These are phyloP conservation scores for Mycena polygramma DNA, from an alignment of 768 basidiomycete species.

Conservation along the genomic window DNA sequence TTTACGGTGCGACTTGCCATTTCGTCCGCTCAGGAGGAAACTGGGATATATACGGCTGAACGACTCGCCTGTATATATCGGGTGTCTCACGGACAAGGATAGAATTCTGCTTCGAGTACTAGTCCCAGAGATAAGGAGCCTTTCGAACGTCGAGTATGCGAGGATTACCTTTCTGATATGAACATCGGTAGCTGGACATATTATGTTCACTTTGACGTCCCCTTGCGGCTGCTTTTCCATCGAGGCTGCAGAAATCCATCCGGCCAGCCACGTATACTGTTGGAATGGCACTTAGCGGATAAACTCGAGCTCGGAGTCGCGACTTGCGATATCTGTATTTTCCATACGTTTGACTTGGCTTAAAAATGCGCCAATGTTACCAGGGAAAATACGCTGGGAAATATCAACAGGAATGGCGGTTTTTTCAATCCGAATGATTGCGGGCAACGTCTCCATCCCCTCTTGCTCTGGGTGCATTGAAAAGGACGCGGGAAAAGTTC, in stretches of 20 bases:
- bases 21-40: constrained; percentile 83
- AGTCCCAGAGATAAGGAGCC: neutral
- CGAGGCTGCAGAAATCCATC: constrained; percentile 64
- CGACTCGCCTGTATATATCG: constrained; percentile 75
- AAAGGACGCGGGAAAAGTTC: constrained; percentile 61
- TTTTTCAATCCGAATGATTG: constrained; percentile 85
- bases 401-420: constrained; percentile 69
- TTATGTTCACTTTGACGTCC: constrained; percentile 87
- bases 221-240: constrained; percentile 53
- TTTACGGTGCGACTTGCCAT: constrained; percentile 65
- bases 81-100: constrained; percentile 89
- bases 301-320: neutral
- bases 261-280: constrained; percentile 89
- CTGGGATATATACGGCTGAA: constrained; percentile 82
- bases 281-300: constrained; percentile 1
- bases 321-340: constrained; percentile 76
- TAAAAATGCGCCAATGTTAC: constrained; percentile 49
- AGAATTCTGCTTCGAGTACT: constrained; percentile 84
- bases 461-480: constrained; percentile 28
- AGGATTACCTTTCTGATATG: constrained; percentile 83
- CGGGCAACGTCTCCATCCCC: constrained; percentile 51
- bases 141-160: neutral
- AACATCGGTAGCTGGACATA: constrained; percentile 90
- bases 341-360: constrained; percentile 63
- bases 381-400: constrained; percentile 53